Conservation (phyloP, 176 grass and related monocot genomes). For the Hsuehochloa calcarea region DNA sequence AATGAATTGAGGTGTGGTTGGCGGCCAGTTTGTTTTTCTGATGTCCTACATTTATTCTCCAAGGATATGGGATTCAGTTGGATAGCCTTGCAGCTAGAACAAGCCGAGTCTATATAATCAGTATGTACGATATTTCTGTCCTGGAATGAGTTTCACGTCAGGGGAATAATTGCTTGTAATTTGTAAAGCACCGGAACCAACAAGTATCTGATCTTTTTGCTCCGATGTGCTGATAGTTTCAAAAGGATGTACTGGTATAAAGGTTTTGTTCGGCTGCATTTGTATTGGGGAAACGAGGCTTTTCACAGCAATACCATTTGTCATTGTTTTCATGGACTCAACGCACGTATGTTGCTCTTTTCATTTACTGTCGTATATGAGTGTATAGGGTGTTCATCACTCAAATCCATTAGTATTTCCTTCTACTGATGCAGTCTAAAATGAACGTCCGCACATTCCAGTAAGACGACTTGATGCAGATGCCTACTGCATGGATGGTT, state of each 20-base stretch:
- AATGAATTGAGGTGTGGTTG: constrained; percentile 39
- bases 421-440: neutral
- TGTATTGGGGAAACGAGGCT: constrained; percentile 1
- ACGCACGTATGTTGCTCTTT: neutral
- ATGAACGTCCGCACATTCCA: neutral
- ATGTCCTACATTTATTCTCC: constrained; percentile 29
- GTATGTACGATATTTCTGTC: constrained; percentile 17
- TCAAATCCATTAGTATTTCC: neutral
- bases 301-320: neutral
- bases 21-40: constrained; percentile 28
- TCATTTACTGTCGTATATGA: neutral
- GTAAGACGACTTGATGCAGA: neutral
- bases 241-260: constrained; percentile 35
- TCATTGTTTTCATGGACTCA: neutral
- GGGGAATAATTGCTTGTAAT: constrained; percentile 48
- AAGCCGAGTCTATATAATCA: constrained; percentile 9
- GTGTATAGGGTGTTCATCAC: neutral
- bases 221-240: constrained; percentile 36
- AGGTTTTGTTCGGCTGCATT: constrained; percentile 13
- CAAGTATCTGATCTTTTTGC: constrained; percentile 29
- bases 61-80: constrained; percentile 24
- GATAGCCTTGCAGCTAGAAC: constrained; percentile 18
- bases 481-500: neutral
- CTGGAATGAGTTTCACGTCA: constrained; percentile 30
- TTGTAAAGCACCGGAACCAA: constrained; percentile 35